phyloP scores from a whole-genome alignment of 73 alveolate species.

The Durusdinium trenchii region DNA sequence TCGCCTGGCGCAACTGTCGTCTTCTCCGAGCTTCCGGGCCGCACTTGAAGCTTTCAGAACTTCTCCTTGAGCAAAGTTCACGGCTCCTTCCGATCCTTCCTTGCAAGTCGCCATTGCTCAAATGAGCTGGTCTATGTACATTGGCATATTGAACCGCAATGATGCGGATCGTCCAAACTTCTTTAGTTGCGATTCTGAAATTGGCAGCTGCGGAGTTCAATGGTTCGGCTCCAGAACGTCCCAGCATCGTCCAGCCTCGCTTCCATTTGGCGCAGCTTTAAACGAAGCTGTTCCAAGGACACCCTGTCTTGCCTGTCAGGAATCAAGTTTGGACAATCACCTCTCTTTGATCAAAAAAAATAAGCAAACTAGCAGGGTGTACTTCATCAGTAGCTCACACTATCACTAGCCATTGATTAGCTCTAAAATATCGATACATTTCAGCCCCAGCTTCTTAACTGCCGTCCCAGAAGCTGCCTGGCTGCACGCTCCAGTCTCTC shows the following conservation, averaged over 20 bases:
- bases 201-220: background rate
- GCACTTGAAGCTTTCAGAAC: too few species aligned
- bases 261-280: constrained; percentile 30
- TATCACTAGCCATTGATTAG: background rate
- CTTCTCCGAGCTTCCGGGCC: too few species aligned
- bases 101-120: too few species aligned
- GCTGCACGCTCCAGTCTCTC: constrained; percentile 16
- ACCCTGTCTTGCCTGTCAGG: constrained; percentile 18
- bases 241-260: constrained; percentile 28
- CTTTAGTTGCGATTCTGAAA: too few species aligned
- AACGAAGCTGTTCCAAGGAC: constrained; percentile 38
- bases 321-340: background rate
- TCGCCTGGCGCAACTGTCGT: too few species aligned
- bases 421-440: background rate
- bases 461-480: background rate
- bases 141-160: too few species aligned
- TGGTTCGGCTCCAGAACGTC: background rate
- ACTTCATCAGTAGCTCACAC: background rate
- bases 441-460: background rate
- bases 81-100: too few species aligned
- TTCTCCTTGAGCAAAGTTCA: too few species aligned
- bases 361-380: background rate
- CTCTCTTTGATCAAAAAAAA: background rate
- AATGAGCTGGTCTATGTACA: too few species aligned
- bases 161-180: too few species aligned